Evolutionary conservation across 352 stramenopile genomes (phyloP), one percentile per base, ranked within the genome.

Genomic region (Phytophthora fragariae): DNA sequence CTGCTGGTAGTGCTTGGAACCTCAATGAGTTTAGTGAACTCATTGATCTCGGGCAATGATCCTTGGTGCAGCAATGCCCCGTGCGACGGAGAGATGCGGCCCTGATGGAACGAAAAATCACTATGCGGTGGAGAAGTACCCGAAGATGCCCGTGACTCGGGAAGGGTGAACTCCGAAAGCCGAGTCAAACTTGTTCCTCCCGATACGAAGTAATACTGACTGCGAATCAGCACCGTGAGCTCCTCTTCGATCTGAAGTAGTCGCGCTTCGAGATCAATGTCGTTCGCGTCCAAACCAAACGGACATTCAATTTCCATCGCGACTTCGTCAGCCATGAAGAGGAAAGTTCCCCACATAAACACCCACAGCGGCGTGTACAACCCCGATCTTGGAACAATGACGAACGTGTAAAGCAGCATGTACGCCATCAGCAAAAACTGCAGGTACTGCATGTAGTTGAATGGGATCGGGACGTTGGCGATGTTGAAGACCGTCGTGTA

Each of bases 381-480:
- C 19, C 79, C 81, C 3, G 89, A 95, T 39, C 76, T 81, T 17
- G 86, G 85, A 11, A 95, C 86, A 60, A 94, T 94, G n/a, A 93
- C 89, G 65, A 95, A 85, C 12, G 84, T 94, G 77, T 95, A 95
- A 41, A 95, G 81, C 63, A 81, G 81, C 82, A 95, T 92, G 70
- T 93, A 95, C 7, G 75, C 80, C 24, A 79, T 73, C 44, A 95
- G 80, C 57, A 94, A 68, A 4, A 90, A 80, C 60, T 93, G 84
- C 3, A 94, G 75, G 57, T 93, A 94, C 69, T 94, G 89, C 78
- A 91, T 92, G 68, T 95, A 95, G 77, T 93, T 93, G 81, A 95
- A 94, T 29, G 89, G 88, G 61, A 95, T 95, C 17, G 88, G 88
- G 10, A 94, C 85, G 63, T 95, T 94, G 31, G 89, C 86, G 63